Conservation (phyloP, 192 early-diverging fungal species). For the Helicostylum pulchrum region DNA sequence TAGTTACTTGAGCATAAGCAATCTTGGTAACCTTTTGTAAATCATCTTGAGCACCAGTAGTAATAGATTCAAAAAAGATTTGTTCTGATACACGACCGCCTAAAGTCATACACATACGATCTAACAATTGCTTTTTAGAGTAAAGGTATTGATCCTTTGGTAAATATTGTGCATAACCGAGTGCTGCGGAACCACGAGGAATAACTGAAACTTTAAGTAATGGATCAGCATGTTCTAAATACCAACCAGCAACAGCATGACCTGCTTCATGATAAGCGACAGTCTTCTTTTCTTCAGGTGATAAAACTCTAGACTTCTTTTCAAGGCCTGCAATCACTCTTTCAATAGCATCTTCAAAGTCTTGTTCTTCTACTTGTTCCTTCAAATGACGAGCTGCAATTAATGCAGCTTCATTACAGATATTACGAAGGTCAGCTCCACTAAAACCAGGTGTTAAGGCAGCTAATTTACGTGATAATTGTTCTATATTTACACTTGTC, state of each 20-base stretch:
- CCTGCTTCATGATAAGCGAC: conserved; percentile 99
- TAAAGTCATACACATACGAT: conserved; percentile 88
- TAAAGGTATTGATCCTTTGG: conserved; percentile 96
- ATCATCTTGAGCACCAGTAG: conserved; percentile 95
- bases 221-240: conserved; percentile 91
- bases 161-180: conserved; percentile 99
- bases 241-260: conserved; percentile 98
- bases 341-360: conserved; percentile 98
- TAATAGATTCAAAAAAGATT: conserved; percentile 91
- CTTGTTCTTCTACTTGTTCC: conserved; percentile 71
- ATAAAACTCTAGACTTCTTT: conserved; percentile 94
- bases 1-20: conserved; percentile 96
- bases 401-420: conserved; percentile 97
- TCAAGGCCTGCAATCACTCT: conserved; percentile 96
- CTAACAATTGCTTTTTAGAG: conserved; percentile 85
- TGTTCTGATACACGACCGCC: conserved; percentile 85
- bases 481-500: conserved; percentile 79
- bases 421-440: conserved; percentile 96
- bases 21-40: conserved; percentile 93
- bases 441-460: conserved; percentile 97
- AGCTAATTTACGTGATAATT: conserved; percentile 80
- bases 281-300: conserved; percentile 96
- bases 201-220: conserved; percentile 98
- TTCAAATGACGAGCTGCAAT: conserved; percentile 86
- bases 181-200: conserved; percentile 88